A percentile compares a stretch with the other conserved stretches of the same genome.
These are phyloP conservation scores for Pseudogymnoascus sp. DNA, from an alignment of 2,329 filamentous ascomycete genomes.

Conservation along the genomic window DNA sequence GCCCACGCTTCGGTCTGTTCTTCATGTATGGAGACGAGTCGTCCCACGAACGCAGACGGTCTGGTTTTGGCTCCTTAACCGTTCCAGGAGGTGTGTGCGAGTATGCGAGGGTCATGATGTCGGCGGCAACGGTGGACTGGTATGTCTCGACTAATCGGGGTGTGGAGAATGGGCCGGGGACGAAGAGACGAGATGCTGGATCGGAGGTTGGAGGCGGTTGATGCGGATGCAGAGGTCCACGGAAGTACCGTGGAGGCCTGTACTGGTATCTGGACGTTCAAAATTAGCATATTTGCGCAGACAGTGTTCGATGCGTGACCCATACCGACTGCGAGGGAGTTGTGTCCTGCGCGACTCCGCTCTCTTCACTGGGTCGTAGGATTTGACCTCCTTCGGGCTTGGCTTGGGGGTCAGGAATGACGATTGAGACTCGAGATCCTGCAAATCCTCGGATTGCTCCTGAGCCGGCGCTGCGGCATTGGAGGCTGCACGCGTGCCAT, in stretches of 20 bases:
- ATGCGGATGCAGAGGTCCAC: slow-evolving; percentile 86
- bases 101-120: slow-evolving; percentile 85
- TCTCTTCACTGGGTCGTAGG: slow-evolving; percentile 41
- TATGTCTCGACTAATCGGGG: slow-evolving; percentile 87
- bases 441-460: slow-evolving; percentile 24
- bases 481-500: slow-evolving; percentile 25
- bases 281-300: slow-evolving; percentile 14
- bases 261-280: slow-evolving; percentile 70
- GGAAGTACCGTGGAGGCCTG: slow-evolving; percentile 88
- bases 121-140: slow-evolving; percentile 74
- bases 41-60: slow-evolving; percentile 77
- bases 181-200: slow-evolving; percentile 77
- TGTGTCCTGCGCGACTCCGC: slow-evolving; percentile 33
- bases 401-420: slow-evolving; percentile 33
- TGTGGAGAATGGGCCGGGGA: slow-evolving; percentile 82
- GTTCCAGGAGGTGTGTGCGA: slow-evolving; percentile 76
- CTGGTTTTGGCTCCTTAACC: slow-evolving; percentile 44
- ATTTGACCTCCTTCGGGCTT: slow-evolving; percentile 31
- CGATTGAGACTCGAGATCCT: slow-evolving; percentile 40
- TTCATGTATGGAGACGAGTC: slow-evolving; percentile 90
- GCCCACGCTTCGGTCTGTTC: slow-evolving; percentile 77
- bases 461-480: slow-evolving; percentile 20
- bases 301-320: neutral
- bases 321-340: slow-evolving; percentile 35
- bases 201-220: slow-evolving; percentile 83